These are phyloP conservation scores for Crithidia thermophila DNA, from an alignment of 208 protist species.

Conservation along the genomic window DNA sequence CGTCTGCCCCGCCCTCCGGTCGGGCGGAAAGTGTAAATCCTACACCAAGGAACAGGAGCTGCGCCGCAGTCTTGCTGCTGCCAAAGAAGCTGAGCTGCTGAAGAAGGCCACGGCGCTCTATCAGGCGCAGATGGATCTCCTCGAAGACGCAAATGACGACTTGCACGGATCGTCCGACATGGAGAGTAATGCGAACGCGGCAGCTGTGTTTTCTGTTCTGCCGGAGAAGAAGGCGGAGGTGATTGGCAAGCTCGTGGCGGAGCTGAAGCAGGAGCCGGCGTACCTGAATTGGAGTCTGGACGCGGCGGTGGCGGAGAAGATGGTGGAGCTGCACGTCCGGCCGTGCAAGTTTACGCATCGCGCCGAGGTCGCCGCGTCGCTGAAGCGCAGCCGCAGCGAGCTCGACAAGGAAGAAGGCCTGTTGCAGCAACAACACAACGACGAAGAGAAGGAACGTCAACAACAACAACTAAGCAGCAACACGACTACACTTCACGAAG, in stretches of 20 bases:
- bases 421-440: slow-evolving; percentile 14
- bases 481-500: no score
- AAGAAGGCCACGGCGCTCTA: slow-evolving; percentile 66
- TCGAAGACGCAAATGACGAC: slow-evolving; percentile 17
- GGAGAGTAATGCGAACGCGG: neutral
- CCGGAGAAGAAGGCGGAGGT: slow-evolving; percentile 27
- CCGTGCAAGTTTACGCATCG: slow-evolving; percentile 65
- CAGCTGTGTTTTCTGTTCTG: slow-evolving; percentile 26
- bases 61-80: slow-evolving; percentile 38
- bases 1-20: slow-evolving; percentile 46
- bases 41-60: slow-evolving; percentile 48
- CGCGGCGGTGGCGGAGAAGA: slow-evolving; percentile 55
- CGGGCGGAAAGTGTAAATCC: slow-evolving; percentile 40
- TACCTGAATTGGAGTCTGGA: slow-evolving; percentile 85
- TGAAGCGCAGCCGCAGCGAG: slow-evolving; percentile 37
- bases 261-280: slow-evolving; percentile 71
- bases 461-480: neutral
- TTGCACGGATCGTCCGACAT: slow-evolving; percentile 18
- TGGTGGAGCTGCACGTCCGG: slow-evolving; percentile 46
- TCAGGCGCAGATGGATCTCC: slow-evolving; percentile 57
- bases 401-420: slow-evolving; percentile 10
- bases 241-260: slow-evolving; percentile 45
- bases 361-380: slow-evolving; percentile 27
- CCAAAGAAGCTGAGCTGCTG: slow-evolving; percentile 73
- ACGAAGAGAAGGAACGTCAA: slow-evolving; percentile 12